Evolutionary conservation across 2,329 filamentous ascomycete genomes (phyloP), one percentile per base, ranked within the genome.

Genomic region (Penicillium sp.): DNA sequence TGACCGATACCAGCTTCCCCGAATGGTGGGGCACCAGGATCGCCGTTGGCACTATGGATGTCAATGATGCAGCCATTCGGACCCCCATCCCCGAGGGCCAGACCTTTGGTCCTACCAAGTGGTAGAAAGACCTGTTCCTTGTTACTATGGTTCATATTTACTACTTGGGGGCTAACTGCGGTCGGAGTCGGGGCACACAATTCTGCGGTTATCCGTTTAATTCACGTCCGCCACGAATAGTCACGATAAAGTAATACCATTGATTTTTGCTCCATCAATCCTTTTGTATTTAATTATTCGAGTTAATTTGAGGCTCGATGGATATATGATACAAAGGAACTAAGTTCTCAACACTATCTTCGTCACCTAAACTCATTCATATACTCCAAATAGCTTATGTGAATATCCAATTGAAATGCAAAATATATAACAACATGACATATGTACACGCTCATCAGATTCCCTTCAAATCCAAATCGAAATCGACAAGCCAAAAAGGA

Each of bases 1-100:
- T 90, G 61, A 86, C 86, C 2, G 75, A 78, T 33, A 78, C 80
- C 9, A 66, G 69, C 3, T 75, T 83, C 55, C 84, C 86, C 0
- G 66, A 77, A 10, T 90, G 88, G 87, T 90, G 87, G 87, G 86
- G 87, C 7, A 89, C 88, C 54, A 72, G 75, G 0, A 74, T 86
- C 2, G 81, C 86, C 3, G 72, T 71, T 8, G 73, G 79, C 26
- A 89, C 87, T 1, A 78, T 88, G 81, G 87, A 89, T 62, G 80
- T 78, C 12, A 68, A 80, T 63, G 82, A 80, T 11, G 82, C 78
- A 1, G 87, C 87, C 9, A 72, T 88, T n/a, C 80, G 84, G 69
- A 73, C 75, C 16, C 75, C 76, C 10, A 61, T 88, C 11, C 64
- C 75, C 0, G 66, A 77, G 1, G 87, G 85, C 0, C 67, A 84